Evolutionary conservation across 345 rosid genomes (phyloP).

Genomic region (Arabidopsis suecica): DNA sequence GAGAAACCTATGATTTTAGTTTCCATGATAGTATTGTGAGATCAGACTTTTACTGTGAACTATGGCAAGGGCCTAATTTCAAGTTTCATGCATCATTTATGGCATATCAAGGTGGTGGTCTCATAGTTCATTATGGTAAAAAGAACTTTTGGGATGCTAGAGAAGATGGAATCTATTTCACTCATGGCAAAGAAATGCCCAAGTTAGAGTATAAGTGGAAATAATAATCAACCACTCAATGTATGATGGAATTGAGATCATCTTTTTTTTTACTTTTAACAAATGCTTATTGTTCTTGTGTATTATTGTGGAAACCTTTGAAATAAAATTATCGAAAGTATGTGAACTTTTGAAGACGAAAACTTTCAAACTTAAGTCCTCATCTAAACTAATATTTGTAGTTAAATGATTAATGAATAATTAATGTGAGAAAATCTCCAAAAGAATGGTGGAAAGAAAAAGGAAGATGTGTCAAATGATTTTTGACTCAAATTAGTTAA

Average conservation of each 20-base stretch:
- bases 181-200: background rate
- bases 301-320: background rate
- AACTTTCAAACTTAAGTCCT: background rate
- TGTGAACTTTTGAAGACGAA: background rate
- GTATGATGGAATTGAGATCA: background rate
- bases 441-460: too few species aligned
- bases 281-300: background rate
- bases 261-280: background rate
- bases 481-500: background rate
- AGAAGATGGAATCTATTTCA: constrained; percentile 28
- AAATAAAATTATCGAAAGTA: background rate
- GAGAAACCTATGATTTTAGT: constrained; percentile 28
- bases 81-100: constrained; percentile 22
- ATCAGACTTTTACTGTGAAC: constrained; percentile 22
- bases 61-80: constrained; percentile 34
- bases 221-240: background rate
- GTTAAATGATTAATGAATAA: background rate
- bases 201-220: constrained; percentile 19
- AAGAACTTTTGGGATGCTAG: constrained; percentile 28
- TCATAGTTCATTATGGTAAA: constrained; percentile 30
- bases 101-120: constrained; percentile 28
- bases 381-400: background rate
- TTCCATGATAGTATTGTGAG: constrained; percentile 18
- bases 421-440: too few species aligned
- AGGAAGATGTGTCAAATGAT: too few species aligned